Conservation (phyloP, 1,139 yeast genomes). For the Entelexis paramagnoliae region DNA sequence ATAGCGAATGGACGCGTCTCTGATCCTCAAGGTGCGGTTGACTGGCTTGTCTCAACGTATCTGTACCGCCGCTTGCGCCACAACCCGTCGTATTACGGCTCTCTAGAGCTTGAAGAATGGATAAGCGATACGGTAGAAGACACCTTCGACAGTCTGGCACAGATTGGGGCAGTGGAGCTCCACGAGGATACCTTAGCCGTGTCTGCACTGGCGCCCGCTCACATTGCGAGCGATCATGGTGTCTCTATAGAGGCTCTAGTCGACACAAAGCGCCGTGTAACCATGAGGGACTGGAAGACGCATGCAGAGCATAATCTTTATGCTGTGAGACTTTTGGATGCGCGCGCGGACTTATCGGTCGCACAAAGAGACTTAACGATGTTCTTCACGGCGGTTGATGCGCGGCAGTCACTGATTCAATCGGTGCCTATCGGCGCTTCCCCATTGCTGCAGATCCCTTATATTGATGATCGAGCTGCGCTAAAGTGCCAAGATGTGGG, state of each 20-base stretch:
- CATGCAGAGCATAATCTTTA: not conserved
- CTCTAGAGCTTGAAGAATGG: conserved; percentile 59
- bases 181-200: conserved; percentile 41
- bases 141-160: conserved; percentile 54
- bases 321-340: conserved; percentile 3
- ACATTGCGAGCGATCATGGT: conserved; percentile 65
- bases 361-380: not conserved
- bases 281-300: not conserved
- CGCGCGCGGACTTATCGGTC: conserved; percentile 10
- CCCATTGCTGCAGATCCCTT: conserved; percentile 75
- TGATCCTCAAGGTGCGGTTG: conserved; percentile 75
- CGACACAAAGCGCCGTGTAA: not conserved
- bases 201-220: conserved; percentile 54
- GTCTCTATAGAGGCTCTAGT: conserved; percentile 55
- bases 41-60: conserved; percentile 77
- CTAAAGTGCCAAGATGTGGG: conserved; percentile 45
- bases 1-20: conserved; percentile 56
- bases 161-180: conserved; percentile 53
- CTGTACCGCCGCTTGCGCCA: conserved; percentile 68
- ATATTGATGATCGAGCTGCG: conserved; percentile 43
- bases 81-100: conserved; percentile 85
- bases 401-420: conserved; percentile 82
- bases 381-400: conserved; percentile 62
- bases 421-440: conserved; percentile 76
- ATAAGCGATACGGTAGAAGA: conserved; percentile 74